These are phyloP conservation scores for Haplosporangium sp. DNA, from an alignment of 371 early-diverging fungal species.

Conservation along the genomic window DNA sequence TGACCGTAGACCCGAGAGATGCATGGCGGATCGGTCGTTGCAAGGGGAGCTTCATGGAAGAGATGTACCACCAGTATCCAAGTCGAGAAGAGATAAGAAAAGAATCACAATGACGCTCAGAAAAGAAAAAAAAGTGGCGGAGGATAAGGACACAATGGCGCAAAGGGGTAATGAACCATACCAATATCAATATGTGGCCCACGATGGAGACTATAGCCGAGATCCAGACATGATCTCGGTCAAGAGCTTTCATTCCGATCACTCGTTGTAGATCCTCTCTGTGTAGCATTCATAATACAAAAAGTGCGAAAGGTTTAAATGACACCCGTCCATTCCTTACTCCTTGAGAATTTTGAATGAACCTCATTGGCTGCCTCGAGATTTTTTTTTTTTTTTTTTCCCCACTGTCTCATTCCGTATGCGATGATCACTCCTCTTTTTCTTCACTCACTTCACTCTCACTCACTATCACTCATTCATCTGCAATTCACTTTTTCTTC, in stretches of 20 bases:
- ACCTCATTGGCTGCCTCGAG: no score
- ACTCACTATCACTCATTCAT: no score
- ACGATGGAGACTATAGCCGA: not conserved
- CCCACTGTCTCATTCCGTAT: no score
- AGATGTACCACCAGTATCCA: not conserved
- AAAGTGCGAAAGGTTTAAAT: no score
- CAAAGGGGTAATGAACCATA: not conserved
- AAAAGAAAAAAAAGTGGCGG: not conserved
- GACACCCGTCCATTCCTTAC: no score
- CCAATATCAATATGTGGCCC: not conserved
- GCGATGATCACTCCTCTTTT: no score
- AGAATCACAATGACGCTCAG: not conserved
- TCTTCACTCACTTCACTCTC: no score
- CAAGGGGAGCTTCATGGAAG: not conserved
- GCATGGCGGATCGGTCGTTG: not conserved
- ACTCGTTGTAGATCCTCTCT: not conserved
- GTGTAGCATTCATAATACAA: not conserved
- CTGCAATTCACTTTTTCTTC: no score
- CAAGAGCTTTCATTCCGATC: conserved; percentile 4
- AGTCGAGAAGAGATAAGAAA: not conserved
- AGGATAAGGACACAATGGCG: not conserved
- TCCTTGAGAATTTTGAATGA: no score
- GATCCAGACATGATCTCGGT: conserved; percentile 4
- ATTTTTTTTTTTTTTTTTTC: no score
- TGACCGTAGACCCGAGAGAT: not conserved